Base-by-base conservation (phyloP, 768 basidiomycete genomes). In the Tubosaeta sp. region DNA sequence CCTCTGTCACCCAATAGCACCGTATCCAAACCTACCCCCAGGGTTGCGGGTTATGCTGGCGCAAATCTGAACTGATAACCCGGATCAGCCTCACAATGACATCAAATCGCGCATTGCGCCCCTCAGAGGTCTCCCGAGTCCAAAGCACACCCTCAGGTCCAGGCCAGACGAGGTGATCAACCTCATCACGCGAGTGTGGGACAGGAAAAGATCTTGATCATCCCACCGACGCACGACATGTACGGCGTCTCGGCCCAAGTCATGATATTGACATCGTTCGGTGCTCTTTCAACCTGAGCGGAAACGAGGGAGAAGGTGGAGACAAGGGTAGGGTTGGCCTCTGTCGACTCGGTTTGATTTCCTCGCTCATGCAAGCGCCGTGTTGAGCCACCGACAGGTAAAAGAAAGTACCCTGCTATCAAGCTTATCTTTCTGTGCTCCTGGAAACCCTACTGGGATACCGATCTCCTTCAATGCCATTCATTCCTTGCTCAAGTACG, bases 191-290 rank as follows among this genome's bases (percentile, higher is more conserved):
- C 82, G 96, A 16, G 83, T 98, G 29, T 86, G 89, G 55, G 94
- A 1, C 76, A 71, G 48, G 95, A 98, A 59, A 88, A 86, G 64
- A 87, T 96, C 30, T 68, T 98, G 63, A 86, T 81, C 31, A 91
- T 89, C 1, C 95, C 95, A 1, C 96, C 96, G 5, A 97, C 96
- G 12, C 98, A 98, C 65, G 96, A 95, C 16, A 99, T 98, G 95
- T 98, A 98, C 70, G 68, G 78, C 12, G 95, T 98, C 1, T 93
- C n/a, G n/a, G n/a, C n/a, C 87, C 88, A 96, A 62, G 85, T 97
- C 41, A 99, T 65, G 96, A 99, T 65, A 75, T 95, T 13, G 87
- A 81, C 0, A n/a, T n/a, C 4, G 81, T 93, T 40, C 85, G 86
- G 61, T 83, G 89, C n/a, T 82, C 84, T 3, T 71, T 98, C 22